phyloP scores from a whole-genome alignment of 495 filamentous ascomycete species.

The Podospora pseudocomata region DNA sequence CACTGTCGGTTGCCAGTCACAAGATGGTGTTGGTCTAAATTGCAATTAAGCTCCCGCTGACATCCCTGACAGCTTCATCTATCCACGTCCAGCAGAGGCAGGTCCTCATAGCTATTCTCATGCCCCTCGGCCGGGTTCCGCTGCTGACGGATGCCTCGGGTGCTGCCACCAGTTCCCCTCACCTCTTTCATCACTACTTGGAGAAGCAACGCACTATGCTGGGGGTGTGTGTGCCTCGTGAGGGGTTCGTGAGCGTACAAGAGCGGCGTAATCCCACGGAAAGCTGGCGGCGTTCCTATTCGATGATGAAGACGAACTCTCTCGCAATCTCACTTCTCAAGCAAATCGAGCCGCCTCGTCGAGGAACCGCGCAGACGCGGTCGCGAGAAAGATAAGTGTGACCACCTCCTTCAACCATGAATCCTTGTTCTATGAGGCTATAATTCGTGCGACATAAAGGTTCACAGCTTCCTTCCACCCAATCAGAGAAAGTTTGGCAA shows the following conservation, averaged over 20 bases:
- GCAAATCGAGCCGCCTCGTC: background rate
- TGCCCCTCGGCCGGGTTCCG: background rate
- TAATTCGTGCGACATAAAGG: conserved; percentile 21
- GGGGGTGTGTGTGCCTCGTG: conserved; percentile 6
- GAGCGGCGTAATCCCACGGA: conserved; percentile 15
- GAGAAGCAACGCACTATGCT: background rate
- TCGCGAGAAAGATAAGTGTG: conserved; percentile 5
- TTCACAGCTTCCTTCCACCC: conserved; percentile 20
- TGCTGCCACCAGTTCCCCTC: background rate
- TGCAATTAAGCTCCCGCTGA: conserved; percentile 33
- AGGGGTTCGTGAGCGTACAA: conserved; percentile 3
- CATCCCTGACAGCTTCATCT: conserved; percentile 20
- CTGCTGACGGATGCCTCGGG: conserved; percentile 1
- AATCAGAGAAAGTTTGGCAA: background rate
- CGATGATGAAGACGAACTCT: conserved; percentile 11
- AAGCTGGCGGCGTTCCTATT: conserved; percentile 26
- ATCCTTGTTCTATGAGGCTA: conserved; percentile 28
- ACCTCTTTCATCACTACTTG: background rate
- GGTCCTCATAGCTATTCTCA: conserved; percentile 1
- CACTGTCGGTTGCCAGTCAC: conserved; percentile 29
- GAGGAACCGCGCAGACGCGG: background rate
- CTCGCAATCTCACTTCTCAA: background rate
- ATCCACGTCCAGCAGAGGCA: conserved; percentile 12
- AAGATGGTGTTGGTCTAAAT: conserved; percentile 30
- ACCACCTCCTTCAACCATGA: conserved; percentile 15